These are phyloP conservation scores for Mortierella sp. DNA, from an alignment of 371 early-diverging fungal genomes.

Conservation along the genomic window DNA sequence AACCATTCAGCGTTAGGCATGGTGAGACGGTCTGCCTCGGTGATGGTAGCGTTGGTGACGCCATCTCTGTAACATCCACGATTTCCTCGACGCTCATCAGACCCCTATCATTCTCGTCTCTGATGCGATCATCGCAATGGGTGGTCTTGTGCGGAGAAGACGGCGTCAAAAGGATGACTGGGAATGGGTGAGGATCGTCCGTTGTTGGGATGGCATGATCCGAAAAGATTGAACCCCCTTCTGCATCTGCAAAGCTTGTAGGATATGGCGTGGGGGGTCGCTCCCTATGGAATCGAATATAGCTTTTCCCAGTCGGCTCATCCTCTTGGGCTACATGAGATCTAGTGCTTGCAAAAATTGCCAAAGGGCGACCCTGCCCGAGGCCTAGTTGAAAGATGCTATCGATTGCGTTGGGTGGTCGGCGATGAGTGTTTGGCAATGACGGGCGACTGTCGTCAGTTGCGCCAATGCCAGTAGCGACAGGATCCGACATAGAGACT, in stretches of 20 bases:
- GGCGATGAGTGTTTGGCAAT: not conserved
- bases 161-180: not conserved
- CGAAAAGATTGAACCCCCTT: slow-evolving; percentile 6
- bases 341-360: not conserved
- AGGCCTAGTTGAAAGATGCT: slow-evolving; percentile 19
- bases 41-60: no score
- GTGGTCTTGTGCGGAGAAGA: not conserved
- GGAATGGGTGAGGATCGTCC: not conserved
- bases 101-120: not conserved
- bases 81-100: slow-evolving; percentile 7
- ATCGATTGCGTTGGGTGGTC: slow-evolving; percentile 7
- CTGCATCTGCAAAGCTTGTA: slow-evolving; percentile 2
- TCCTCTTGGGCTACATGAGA: not conserved
- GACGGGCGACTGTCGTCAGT: not conserved
- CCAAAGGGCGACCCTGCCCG: slow-evolving; percentile 4
- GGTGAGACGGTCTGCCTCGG: slow-evolving; percentile 5
- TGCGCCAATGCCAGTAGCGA: not conserved
- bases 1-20: slow-evolving; percentile 33
- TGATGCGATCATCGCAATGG: not conserved
- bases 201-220: slow-evolving; percentile 2
- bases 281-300: slow-evolving; percentile 11
- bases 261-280: slow-evolving; percentile 40
- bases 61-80: slow-evolving; percentile 5
- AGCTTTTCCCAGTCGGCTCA: not conserved
- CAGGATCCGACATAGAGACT: not conserved